Evolutionary conservation across 768 basidiomycete genomes (phyloP).

Genomic region (Amanita muscaria): DNA sequence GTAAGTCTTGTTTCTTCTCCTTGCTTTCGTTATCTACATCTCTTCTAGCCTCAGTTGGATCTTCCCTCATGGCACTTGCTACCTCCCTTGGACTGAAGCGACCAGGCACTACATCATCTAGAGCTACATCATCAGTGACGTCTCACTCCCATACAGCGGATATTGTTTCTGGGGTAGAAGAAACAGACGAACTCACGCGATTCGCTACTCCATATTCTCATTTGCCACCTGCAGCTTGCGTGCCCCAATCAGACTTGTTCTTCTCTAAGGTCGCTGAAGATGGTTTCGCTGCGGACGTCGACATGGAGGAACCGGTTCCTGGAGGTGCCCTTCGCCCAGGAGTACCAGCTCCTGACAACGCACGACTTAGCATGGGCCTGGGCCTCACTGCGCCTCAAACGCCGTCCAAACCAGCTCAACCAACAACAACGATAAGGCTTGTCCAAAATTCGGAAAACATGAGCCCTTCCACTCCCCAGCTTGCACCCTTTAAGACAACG

Average conservation of each 20-base stretch:
- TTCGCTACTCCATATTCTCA: slow-evolving; percentile 19
- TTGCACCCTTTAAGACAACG: slow-evolving; percentile 55
- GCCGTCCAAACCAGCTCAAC: slow-evolving; percentile 28
- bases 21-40: slow-evolving; percentile 8
- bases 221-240: background rate
- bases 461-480: slow-evolving; percentile 42
- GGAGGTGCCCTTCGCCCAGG: slow-evolving; percentile 52
- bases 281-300: slow-evolving; percentile 14
- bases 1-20: slow-evolving; percentile 28
- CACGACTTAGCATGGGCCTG: slow-evolving; percentile 51
- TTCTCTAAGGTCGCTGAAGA: slow-evolving; percentile 14
- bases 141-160: slow-evolving; percentile 12
- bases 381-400: slow-evolving; percentile 30
- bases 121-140: slow-evolving; percentile 8
- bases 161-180: background rate
- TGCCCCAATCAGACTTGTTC: slow-evolving; percentile 35
- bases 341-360: slow-evolving; percentile 49
- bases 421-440: slow-evolving; percentile 45
- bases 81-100: slow-evolving; percentile 67
- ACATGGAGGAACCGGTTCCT: slow-evolving; percentile 42
- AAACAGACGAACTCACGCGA: slow-evolving; percentile 29
- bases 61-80: slow-evolving; percentile 72
- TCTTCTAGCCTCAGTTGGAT: slow-evolving; percentile 42
- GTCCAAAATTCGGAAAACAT: slow-evolving; percentile 18
- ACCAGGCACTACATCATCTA: slow-evolving; percentile 20